Base-by-base conservation (phyloP, 192 early-diverging fungal genomes). In the Backusella sp. region DNA sequence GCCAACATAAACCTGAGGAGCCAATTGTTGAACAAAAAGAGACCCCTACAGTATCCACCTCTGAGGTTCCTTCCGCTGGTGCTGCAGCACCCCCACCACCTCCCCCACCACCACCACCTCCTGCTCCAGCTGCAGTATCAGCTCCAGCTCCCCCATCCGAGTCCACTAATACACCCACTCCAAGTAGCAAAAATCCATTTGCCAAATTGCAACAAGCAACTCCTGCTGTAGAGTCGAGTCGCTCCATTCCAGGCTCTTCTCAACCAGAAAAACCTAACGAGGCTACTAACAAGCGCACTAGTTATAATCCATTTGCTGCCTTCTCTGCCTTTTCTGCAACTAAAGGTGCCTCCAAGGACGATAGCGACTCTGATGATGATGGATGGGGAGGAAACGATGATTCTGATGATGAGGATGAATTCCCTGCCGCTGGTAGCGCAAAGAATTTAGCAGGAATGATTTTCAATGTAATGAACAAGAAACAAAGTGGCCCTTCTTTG, bases 251-350 rank as follows among this genome's bases (percentile, higher is more conserved):
- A 6, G 37, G 34, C 17, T 15, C 67, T 53, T 72, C 68, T 23
- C 44, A 62, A 4, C 14, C 56, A 39, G 75, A 71, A 32, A 76
- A 76, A 23, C 46, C 68, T 5, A 56, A 76, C 34, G 69, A 68
- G 62, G 8, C 21, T 19, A 9, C 74, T n/a, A 75, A 83, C 17
- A 79, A 77, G 42, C 75, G 77, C 39, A 66, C 68, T 52, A 77
- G 82, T 37, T 81, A 83, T 73, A 85, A 85, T 81, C 84, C 84
- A 21, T 85, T 85, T 67, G 74, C 72, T 28, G 66, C 79, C 17
- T 78, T 79, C 23, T 75, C 79, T 46, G 76, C 75, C 1, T 72
- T 73, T 19, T 36, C 72, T 52, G 73, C 77, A 14, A 71, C 76
- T 2, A 68, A 66, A 30, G 53, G 44, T 17, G 34, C 53, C n/a